Evolutionary conservation across 2,329 filamentous ascomycete species (phyloP).

Genomic region (Fusarium citri): DNA sequence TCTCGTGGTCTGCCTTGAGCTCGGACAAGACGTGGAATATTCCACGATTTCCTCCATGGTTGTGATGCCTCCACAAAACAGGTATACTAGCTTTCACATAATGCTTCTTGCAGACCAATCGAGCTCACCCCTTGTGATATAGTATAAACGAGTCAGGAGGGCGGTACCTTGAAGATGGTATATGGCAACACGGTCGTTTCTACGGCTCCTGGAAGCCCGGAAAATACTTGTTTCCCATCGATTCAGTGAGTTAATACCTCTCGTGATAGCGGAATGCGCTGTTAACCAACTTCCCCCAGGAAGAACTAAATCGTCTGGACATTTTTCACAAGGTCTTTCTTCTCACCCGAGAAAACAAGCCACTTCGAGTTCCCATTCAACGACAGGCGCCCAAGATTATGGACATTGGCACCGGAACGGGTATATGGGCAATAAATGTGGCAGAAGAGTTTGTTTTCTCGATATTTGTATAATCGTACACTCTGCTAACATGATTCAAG

Average conservation of each 20-base stretch:
- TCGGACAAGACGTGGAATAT: conserved; percentile 18
- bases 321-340: conserved; percentile 83
- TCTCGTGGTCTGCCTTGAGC: conserved; percentile 7
- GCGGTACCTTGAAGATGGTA: conserved; percentile 45
- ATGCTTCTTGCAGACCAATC: neutral
- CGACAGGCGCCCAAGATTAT: conserved; percentile 57
- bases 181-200: conserved; percentile 72
- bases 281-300: conserved; percentile 54
- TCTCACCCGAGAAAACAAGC: conserved; percentile 66
- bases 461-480: neutral
- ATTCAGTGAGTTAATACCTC: conserved; percentile 67
- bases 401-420: conserved; percentile 85
- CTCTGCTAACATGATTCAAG: conserved; percentile 36
- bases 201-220: conserved; percentile 76
- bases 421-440: conserved; percentile 91
- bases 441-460: conserved; percentile 69
- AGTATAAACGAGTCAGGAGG: conserved; percentile 37
- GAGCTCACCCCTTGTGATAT: conserved; percentile 22
- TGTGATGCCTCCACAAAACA: conserved; percentile 49
- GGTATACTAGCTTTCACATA: conserved; percentile 36
- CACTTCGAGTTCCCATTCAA: conserved; percentile 40
- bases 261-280: neutral
- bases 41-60: conserved; percentile 37
- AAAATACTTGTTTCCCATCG: conserved; percentile 81
- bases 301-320: conserved; percentile 82